Evolutionary conservation across 1,139 yeast species (phyloP), one percentile per base, ranked within the genome.

Genomic region (Pichia sp.): DNA sequence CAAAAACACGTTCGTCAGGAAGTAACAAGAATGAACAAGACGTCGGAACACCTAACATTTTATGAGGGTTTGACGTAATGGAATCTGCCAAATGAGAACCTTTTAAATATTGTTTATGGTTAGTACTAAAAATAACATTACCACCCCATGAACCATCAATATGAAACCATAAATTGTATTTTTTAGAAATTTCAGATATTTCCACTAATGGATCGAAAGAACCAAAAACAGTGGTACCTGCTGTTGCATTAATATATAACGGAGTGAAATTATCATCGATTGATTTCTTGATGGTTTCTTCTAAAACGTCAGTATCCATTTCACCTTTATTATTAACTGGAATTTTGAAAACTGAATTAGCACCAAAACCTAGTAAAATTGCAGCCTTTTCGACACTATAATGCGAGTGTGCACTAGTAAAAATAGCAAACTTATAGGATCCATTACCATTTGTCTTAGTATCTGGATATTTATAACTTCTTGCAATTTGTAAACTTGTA

Each of bases 101-200:
- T 8, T 61, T 58, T 53, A 87, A 61, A 55, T 74, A 73, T 45
- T 62, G 47, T 34, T 62, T 63, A 46, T 79, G 77, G n/a, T 56
- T 66, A 0, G 61, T 54, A 28, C 89, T 80, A 64, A 86, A 87
- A 0, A 82, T 73, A 9, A 83, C 82, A 57, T 87, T 86, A 12
- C 94, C 96, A 35, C 96, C 96, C 95, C 95, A 86, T 8, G 94
- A 83, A 1, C 94, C 96, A 64, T 87, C 96, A 38, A 87, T 77
- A 60, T 87, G 96, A 62, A 84, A 75, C 90, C 95, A 86, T 16
- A 79, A 48, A 26, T 71, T 63, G 62, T 81, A 61, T 49, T 70
- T 68, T 46, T 74, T 68, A 7, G 92, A 80, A 8, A 86, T 60
- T 7, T 54, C 60, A 2, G 80, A 64, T 36, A 87, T 78, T 35